Percentiles rank a stretch among this genome's conserved stretches.
Conservation (phyloP, 139 green algal genomes). For the Chlamydomonas sphaeroides region DNA sequence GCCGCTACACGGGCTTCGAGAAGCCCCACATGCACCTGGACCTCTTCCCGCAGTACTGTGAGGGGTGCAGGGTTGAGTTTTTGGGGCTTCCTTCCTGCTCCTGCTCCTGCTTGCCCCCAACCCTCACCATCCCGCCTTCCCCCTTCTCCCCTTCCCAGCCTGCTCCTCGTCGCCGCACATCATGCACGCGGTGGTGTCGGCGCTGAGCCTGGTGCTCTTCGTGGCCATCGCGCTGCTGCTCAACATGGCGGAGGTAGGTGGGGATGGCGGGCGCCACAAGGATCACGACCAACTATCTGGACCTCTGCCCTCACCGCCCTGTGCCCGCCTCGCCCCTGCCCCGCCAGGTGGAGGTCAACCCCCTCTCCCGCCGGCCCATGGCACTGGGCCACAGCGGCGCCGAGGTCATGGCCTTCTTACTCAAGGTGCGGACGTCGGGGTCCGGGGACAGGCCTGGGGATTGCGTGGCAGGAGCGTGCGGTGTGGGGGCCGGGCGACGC, state of each 20-base stretch:
- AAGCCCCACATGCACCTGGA: neutral
- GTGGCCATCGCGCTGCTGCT: neutral
- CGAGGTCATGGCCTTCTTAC: constrained; percentile 9
- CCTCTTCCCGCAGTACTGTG: constrained; percentile 8
- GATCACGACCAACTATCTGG: no score
- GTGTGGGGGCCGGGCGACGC: no score
- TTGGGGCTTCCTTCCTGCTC: no score
- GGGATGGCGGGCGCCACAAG: neutral
- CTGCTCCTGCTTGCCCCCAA: neutral
- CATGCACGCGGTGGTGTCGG: neutral
- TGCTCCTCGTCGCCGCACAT: neutral
- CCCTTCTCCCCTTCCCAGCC: neutral
- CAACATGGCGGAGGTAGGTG: neutral
- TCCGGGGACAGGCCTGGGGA: no score
- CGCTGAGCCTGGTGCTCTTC: neutral
- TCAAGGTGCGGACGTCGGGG: constrained; percentile 21
- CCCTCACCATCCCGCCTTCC: neutral
- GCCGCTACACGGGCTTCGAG: neutral
- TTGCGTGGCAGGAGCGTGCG: no score
- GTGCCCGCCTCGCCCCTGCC: no score
- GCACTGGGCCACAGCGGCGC: constrained; percentile 27
- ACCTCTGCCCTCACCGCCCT: no score
- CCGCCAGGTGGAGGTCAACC: constrained; percentile 24
- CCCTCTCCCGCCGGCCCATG: neutral
- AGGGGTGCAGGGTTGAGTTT: neutral